Percentiles rank a stretch among this genome's conserved stretches.
phyloP scores from a whole-genome alignment of 176 grass and related monocot species.

The Phoenix dactylifera region DNA sequence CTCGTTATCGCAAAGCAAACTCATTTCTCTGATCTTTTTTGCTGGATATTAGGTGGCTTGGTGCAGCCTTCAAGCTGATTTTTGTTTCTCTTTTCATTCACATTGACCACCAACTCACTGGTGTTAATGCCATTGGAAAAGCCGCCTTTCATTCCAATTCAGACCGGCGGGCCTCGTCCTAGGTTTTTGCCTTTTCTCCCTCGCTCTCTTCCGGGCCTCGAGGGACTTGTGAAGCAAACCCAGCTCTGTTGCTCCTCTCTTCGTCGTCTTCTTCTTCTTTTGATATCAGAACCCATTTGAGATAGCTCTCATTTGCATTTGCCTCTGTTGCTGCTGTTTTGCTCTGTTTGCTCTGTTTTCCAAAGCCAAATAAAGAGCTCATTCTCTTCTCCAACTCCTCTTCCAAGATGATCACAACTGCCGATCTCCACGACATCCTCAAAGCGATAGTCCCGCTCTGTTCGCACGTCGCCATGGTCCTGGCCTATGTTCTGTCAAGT shows the following conservation, averaged over 20 bases:
- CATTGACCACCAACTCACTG: neutral
- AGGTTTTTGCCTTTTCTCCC: no score
- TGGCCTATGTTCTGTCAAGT: conserved; percentile 6
- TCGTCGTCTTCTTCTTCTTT: neutral
- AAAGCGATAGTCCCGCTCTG: neutral
- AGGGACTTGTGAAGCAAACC: neutral
- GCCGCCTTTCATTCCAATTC: neutral
- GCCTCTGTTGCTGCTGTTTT: no score
- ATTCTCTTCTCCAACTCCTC: no score
- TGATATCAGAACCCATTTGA: neutral
- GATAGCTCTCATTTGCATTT: neutral
- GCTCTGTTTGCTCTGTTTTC: no score
- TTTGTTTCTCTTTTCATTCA: neutral
- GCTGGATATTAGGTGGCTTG: no score
- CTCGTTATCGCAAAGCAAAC: no score
- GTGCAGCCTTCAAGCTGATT: neutral
- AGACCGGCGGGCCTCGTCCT: neutral
- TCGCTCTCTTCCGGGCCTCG: no score
- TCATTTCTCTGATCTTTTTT: no score
- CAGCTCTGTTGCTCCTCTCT: neutral
- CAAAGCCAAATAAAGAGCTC: no score
- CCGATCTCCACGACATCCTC: neutral
- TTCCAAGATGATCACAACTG: neutral
- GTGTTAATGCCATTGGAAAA: neutral
- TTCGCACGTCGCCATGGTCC: conserved; percentile 10